Conservation (phyloP, 2,329 filamentous ascomycete species). For the Orbilia ellipsospora region DNA sequence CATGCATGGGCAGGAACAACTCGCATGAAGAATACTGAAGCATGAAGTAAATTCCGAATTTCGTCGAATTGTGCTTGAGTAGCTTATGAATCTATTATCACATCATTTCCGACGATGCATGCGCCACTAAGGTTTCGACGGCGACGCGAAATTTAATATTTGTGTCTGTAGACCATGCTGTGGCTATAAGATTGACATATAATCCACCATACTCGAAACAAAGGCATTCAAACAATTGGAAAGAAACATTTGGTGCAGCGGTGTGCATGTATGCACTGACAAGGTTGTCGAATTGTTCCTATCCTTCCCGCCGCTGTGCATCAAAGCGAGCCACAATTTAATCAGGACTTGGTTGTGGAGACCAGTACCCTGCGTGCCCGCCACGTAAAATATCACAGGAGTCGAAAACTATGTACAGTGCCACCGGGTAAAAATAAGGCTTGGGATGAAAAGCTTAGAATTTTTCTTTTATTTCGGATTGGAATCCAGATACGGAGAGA, state of each 20-base stretch:
- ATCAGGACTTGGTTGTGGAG: constrained; percentile 25
- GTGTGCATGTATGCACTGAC: too few relatives aligned
- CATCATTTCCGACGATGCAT: too few relatives aligned
- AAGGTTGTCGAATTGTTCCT: background rate
- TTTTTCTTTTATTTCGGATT: too few relatives aligned
- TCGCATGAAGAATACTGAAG: constrained; percentile 1
- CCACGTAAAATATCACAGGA: constrained; percentile 44
- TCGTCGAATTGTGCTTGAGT: too few relatives aligned
- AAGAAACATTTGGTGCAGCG: background rate
- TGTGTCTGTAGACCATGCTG: background rate
- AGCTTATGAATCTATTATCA: too few relatives aligned
- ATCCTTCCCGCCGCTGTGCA: constrained; percentile 44
- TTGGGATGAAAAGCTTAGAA: constrained; percentile 3
- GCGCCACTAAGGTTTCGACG: constrained; percentile 18
- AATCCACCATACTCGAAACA: constrained; percentile 9
- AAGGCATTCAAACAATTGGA: constrained; percentile 11
- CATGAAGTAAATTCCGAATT: background rate
- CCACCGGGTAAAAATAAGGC: constrained; percentile 3
- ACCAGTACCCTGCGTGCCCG: constrained; percentile 18
- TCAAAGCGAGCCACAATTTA: constrained; percentile 16
- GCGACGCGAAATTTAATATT: constrained; percentile 12
- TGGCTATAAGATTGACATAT: too few relatives aligned
- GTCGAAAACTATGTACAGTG: constrained; percentile 17
- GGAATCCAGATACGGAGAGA: too few relatives aligned
- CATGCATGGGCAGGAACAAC: constrained; percentile 38